Conservation (phyloP, 768 basidiomycete genomes). For the Tulasnella sp. region DNA sequence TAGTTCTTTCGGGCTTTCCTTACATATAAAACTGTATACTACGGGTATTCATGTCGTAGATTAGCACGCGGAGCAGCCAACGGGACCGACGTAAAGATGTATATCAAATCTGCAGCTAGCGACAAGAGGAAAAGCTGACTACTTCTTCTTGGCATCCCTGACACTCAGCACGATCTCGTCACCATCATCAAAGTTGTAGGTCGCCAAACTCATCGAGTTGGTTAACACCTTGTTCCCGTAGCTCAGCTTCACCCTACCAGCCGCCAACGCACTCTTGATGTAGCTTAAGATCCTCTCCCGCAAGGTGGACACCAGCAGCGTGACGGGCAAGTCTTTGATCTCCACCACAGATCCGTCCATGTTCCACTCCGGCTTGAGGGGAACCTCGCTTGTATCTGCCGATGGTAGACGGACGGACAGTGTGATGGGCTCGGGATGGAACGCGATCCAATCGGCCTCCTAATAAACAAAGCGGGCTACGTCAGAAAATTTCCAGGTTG, state of each 20-base stretch:
- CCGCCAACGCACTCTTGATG: conserved; percentile 72
- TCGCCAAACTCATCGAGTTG: conserved; percentile 78
- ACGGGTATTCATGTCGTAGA: too few species aligned
- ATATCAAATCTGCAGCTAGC: neutral
- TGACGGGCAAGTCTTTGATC: conserved; percentile 79
- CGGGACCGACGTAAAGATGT: neutral
- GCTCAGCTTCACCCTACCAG: conserved; percentile 75
- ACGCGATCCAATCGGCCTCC: conserved; percentile 72
- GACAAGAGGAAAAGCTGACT: neutral
- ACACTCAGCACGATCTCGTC: conserved; percentile 75
- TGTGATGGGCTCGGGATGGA: conserved; percentile 88
- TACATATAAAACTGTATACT: too few species aligned
- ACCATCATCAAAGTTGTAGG: conserved; percentile 88
- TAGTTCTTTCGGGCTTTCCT: too few species aligned
- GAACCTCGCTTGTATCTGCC: conserved; percentile 41
- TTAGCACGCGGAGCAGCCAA: too few species aligned
- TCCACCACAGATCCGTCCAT: conserved; percentile 67
- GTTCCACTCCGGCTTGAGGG: conserved; percentile 89
- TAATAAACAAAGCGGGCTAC: neutral
- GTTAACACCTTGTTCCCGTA: conserved; percentile 82
- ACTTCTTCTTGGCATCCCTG: conserved; percentile 70
- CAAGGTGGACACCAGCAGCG: conserved; percentile 77
- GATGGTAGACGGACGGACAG: conserved; percentile 79
- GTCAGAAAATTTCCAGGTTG: conserved; percentile 9
- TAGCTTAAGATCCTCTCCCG: conserved; percentile 82